phyloP scores from a whole-genome alignment of 2,329 filamentous ascomycete genomes.

The Bretziella fagacearum region DNA sequence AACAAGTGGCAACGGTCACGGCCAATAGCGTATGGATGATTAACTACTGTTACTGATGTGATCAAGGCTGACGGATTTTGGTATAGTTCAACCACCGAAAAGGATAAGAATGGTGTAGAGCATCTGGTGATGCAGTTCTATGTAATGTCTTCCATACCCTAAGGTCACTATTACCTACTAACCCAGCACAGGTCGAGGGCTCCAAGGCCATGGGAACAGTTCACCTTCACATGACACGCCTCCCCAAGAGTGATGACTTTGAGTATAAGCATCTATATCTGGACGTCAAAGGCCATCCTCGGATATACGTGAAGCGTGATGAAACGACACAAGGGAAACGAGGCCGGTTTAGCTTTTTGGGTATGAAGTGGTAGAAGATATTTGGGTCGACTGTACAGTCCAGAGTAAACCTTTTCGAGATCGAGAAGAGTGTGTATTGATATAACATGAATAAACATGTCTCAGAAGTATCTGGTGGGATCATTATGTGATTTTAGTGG shows the following conservation, averaged over 20 bases:
- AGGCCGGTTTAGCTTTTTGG: slow-evolving; percentile 40
- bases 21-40: slow-evolving; percentile 35
- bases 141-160: slow-evolving; percentile 28
- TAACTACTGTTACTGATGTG: neutral
- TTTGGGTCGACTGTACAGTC: neutral
- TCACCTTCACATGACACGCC: slow-evolving; percentile 59
- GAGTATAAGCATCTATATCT: slow-evolving; percentile 67
- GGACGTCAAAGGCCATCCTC: slow-evolving; percentile 55
- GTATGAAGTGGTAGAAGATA: slow-evolving; percentile 35
- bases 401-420: no score
- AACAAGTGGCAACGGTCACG: slow-evolving; percentile 63
- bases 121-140: slow-evolving; percentile 78
- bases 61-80: no score
- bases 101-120: slow-evolving; percentile 22
- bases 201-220: slow-evolving; percentile 57
- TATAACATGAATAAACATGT: no score
- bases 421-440: slow-evolving; percentile 5
- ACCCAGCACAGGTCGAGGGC: slow-evolving; percentile 48
- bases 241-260: slow-evolving; percentile 45
- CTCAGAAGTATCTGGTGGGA: neutral
- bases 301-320: slow-evolving; percentile 50
- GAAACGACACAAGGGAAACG: slow-evolving; percentile 19
- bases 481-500: no score
- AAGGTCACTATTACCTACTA: no score
- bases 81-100: slow-evolving; percentile 13